Percentiles rank a stretch among this genome's conserved stretches.
phyloP scores from a whole-genome alignment of 2,329 filamentous ascomycete genomes.

The Ascochyta clinopodiicola region DNA sequence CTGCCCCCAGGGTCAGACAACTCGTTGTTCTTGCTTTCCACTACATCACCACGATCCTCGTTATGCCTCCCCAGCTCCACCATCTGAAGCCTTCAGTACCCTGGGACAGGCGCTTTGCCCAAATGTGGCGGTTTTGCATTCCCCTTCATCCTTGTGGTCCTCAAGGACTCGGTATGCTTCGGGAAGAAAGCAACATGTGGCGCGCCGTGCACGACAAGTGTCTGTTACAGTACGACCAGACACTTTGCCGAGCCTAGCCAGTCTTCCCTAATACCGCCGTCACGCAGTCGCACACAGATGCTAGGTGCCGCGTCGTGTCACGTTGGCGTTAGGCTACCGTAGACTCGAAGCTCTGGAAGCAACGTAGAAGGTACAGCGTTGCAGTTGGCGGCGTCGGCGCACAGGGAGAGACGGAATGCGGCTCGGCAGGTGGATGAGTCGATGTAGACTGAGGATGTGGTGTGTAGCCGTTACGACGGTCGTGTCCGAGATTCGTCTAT shows the following conservation, averaged over 20 bases:
- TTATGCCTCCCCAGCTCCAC: background rate
- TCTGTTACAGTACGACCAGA: conserved; percentile 9
- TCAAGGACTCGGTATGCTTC: conserved; percentile 1
- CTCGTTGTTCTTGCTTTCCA: conserved; percentile 3
- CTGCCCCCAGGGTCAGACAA: background rate
- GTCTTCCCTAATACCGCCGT: background rate
- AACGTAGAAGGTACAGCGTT: conserved; percentile 18
- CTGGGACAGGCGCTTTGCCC: conserved; percentile 10
- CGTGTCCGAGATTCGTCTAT: background rate
- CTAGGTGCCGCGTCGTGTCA: conserved; percentile 6
- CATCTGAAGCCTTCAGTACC: conserved; percentile 1
- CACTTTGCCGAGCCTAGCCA: background rate
- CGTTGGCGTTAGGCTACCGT: conserved; percentile 3
- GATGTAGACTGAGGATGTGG: background rate
- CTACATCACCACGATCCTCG: conserved; percentile 1
- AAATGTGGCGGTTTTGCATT: conserved; percentile 5
- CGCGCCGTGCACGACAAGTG: conserved; percentile 8
- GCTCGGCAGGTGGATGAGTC: background rate
- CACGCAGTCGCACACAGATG: conserved; percentile 4
- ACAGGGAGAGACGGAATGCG: background rate
- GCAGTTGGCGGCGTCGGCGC: background rate
- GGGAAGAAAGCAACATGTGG: conserved; percentile 13
- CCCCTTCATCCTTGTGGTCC: conserved; percentile 5
- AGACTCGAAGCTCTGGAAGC: conserved; percentile 13
- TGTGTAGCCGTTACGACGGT: background rate